Percentiles rank a stretch among this genome's conserved stretches.
phyloP scores from a whole-genome alignment of 2,329 filamentous ascomycete species.

The Aureobasidium uvarum region DNA sequence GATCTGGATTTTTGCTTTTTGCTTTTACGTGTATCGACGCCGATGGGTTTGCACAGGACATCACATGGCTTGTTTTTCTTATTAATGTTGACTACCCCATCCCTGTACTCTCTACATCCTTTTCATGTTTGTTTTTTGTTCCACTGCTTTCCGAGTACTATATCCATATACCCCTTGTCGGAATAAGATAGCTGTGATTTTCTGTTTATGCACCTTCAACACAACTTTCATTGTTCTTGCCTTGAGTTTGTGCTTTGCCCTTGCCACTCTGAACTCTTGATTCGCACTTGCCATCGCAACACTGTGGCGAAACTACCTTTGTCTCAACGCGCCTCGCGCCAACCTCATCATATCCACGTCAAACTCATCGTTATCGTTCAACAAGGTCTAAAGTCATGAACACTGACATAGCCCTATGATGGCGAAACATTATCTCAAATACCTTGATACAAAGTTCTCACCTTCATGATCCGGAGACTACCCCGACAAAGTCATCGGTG shows the following conservation, averaged over 20 bases:
- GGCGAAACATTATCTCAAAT: conserved; percentile 7
- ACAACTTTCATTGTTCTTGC: neutral
- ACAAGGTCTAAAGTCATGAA: neutral
- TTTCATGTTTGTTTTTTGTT: neutral
- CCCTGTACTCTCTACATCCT: conserved; percentile 2
- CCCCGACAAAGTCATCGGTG: neutral
- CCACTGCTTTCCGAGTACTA: conserved; percentile 1
- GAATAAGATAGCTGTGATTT: conserved; percentile 18
- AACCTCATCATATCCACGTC: neutral
- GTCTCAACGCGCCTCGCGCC: neutral
- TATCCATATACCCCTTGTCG: conserved; percentile 22
- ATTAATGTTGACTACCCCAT: conserved; percentile 18
- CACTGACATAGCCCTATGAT: neutral
- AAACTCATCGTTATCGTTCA: neutral
- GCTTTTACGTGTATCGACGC: conserved; percentile 6
- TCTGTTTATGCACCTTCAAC: neutral
- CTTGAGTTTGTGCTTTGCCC: neutral
- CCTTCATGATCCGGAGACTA: neutral
- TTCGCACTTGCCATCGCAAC: neutral
- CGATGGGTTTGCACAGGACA: conserved; percentile 24
- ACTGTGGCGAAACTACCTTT: neutral
- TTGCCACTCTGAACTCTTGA: neutral
- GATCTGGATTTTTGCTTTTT: conserved; percentile 7
- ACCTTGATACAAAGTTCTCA: neutral
- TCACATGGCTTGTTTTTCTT: conserved; percentile 19